phyloP scores from a whole-genome alignment of 2,329 filamentous ascomycete species.

The Xylaria sp. region DNA sequence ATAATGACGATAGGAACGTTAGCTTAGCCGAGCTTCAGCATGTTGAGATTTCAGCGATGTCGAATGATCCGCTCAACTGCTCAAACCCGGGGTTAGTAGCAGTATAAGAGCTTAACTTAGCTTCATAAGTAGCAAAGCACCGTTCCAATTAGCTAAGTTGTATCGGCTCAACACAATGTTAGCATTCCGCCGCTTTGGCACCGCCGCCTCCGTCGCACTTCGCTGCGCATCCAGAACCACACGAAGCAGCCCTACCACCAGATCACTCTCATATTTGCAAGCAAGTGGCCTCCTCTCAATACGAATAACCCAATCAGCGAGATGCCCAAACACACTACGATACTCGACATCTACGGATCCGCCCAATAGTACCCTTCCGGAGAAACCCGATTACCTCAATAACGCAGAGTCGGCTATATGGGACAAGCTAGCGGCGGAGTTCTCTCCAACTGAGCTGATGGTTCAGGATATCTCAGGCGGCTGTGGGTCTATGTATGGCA shows the following conservation, averaged over 20 bases:
- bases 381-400: conserved; percentile 58
- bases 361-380: conserved; percentile 26
- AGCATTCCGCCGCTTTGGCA: conserved; percentile 32
- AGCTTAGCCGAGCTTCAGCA: no score
- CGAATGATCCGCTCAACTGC: no score
- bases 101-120: not conserved
- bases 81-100: not conserved
- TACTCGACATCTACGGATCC: conserved; percentile 43
- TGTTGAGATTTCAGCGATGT: no score
- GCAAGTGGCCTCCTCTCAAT: conserved; percentile 5
- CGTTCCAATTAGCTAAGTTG: not conserved
- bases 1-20: no score
- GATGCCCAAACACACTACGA: conserved; percentile 6
- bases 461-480: conserved; percentile 84
- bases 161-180: conserved; percentile 28
- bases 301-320: not conserved
- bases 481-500: conserved; percentile 86
- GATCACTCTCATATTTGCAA: conserved; percentile 9
- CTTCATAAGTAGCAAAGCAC: not conserved
- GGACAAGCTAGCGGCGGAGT: conserved; percentile 56
- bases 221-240: conserved; percentile 24
- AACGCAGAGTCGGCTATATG: conserved; percentile 65
- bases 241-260: conserved; percentile 15
- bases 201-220: conserved; percentile 28
- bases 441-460: conserved; percentile 58